Evolutionary conservation across 805 yeast species (phyloP), one percentile per base, ranked within the genome.

Genomic region (Wickerhamomyces alni): DNA sequence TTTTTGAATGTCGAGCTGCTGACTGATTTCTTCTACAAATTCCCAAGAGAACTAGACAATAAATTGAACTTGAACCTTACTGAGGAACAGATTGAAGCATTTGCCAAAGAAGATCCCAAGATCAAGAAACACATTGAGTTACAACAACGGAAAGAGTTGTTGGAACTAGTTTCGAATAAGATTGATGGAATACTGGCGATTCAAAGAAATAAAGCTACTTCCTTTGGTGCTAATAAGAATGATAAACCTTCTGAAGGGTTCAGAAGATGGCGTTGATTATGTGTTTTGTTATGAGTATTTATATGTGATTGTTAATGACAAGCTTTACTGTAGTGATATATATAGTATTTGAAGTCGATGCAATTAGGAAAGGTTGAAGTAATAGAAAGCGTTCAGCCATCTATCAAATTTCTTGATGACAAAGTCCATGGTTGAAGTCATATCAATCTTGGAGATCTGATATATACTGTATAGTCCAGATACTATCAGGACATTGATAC

Each of bases 21-120:
- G 46, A 84, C 95, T 49, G 99, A 94, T 62, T 93, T 93, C 57
- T 94, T 91, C 58, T 93, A 94, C 61, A 87, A 88, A 51, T 91
- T 93, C 62, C 98, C 99, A 3, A 74, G 98, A 43, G 97, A 88
- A 61, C 70, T 93, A 45, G 99, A 93, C 59, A 69, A 70, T 37
- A 78, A 79, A 47, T 72, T 93, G 40, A 80, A 81, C 36, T 68
- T 70, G 44, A 70, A 72, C 31, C 66, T 93, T 54, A 67, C 77
- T 8, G 71, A 72, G 37, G 94, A 87, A 39, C 94, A 89, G 55
- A 72, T 93, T 37, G 97, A 89, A 54, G 64, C 65, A 43, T 87
- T 91, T 65, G 99, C 99, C 0, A 87, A 87, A 51, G 97, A 93
- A 62, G 59, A 93, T 62, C 93, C 96, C 17, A 85, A 81, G 62